phyloP scores from a whole-genome alignment of 1,284 basidiomycete species.

The Microbotryomycetes sp. region DNA sequence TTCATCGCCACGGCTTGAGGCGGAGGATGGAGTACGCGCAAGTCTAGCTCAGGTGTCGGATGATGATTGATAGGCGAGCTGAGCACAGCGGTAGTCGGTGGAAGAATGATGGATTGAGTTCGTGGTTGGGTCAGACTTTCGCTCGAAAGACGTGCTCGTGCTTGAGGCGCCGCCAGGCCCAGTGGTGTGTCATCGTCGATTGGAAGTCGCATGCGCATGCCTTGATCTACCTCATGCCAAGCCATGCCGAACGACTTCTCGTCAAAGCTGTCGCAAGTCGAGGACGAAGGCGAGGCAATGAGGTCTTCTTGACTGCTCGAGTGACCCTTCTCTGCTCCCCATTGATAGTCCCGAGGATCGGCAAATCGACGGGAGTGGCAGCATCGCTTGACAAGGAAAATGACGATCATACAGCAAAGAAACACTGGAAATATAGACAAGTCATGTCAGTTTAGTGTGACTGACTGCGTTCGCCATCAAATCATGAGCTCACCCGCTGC shows the following conservation, averaged over 20 bases:
- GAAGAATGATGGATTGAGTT: background rate
- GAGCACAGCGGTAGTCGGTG: background rate
- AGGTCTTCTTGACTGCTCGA: background rate
- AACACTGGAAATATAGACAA: no score
- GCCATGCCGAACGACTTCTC: background rate
- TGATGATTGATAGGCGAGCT: background rate
- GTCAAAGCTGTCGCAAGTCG: background rate
- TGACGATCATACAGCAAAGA: background rate
- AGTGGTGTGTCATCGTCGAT: background rate
- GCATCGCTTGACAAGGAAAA: background rate
- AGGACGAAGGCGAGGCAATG: background rate
- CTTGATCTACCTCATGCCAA: background rate
- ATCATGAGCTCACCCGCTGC: background rate
- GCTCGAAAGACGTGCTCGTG: background rate
- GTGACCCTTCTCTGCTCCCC: background rate
- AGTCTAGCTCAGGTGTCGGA: background rate
- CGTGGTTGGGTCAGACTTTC: no score
- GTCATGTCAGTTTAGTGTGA: no score
- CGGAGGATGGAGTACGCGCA: background rate
- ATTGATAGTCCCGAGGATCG: background rate
- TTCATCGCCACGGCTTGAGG: background rate
- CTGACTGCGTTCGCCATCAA: no score
- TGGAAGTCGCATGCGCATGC: background rate
- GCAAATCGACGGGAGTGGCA: conserved; percentile 1
- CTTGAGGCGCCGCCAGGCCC: background rate